Percentiles rank a stretch among this genome's conserved stretches.
phyloP scores from a whole-genome alignment of 192 early-diverging fungal species.

The Backusella westeae region DNA sequence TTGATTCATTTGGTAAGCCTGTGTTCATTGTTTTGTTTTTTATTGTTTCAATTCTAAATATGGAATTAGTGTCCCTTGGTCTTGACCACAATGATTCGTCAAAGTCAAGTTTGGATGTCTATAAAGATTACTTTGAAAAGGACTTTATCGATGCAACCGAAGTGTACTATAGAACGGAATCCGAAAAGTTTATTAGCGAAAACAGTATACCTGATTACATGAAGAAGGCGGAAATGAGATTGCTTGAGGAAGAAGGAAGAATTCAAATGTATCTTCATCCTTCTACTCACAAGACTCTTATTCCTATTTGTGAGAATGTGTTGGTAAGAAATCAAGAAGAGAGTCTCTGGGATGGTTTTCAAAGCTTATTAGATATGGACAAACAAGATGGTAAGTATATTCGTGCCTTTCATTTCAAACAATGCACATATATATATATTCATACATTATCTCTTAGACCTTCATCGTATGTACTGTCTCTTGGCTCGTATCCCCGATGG shows the following conservation, averaged over 20 bases:
- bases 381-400: slow-evolving; percentile 61
- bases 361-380: slow-evolving; percentile 82
- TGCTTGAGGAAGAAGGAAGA: slow-evolving; percentile 83
- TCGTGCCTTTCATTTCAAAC: background rate
- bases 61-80: slow-evolving; percentile 67
- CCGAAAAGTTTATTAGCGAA: slow-evolving; percentile 86
- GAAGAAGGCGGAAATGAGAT: slow-evolving; percentile 82
- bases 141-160: slow-evolving; percentile 80
- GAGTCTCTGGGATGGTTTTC: slow-evolving; percentile 87
- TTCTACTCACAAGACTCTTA: slow-evolving; percentile 75
- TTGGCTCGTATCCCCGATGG: slow-evolving; percentile 79
- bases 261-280: slow-evolving; percentile 87
- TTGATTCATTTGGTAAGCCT: slow-evolving; percentile 83
- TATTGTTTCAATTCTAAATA: background rate
- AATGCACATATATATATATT: background rate
- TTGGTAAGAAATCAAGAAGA: slow-evolving; percentile 85
- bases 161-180: slow-evolving; percentile 87
- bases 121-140: slow-evolving; percentile 83
- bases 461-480: slow-evolving; percentile 65
- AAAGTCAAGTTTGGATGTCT: slow-evolving; percentile 84
- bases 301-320: slow-evolving; percentile 79
- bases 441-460: slow-evolving; percentile 47
- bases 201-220: slow-evolving; percentile 94
- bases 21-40: background rate
- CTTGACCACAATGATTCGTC: slow-evolving; percentile 78